Evolutionary conservation across 805 yeast genomes (phyloP).

Genomic region (Metschnikowia chrysomelidarum): DNA sequence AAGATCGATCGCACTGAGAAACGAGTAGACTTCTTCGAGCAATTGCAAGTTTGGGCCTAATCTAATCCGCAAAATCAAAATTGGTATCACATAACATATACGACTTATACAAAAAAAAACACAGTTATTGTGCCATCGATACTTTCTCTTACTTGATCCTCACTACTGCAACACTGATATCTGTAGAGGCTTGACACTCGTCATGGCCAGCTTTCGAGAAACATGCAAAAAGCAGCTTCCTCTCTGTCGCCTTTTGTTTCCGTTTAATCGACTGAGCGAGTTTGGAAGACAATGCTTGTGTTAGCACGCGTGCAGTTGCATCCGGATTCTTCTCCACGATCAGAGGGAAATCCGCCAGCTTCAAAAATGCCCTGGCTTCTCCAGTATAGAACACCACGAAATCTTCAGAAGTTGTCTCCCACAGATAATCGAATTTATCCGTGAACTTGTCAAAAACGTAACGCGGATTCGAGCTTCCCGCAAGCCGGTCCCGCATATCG

Average conservation of each 20-base stretch:
- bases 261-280: background rate
- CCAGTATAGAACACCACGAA: conserved; percentile 5
- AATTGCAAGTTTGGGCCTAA: conserved; percentile 24
- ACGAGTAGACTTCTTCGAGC: conserved; percentile 21
- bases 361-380: background rate
- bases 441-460: conserved; percentile 2
- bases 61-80: too few relatives aligned
- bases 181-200: conserved; percentile 3
- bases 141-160: conserved; percentile 1
- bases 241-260: background rate
- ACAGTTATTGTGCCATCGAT: too few relatives aligned
- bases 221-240: background rate
- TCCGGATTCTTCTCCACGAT: background rate
- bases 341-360: background rate
- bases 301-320: conserved; percentile 1
- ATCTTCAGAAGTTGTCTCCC: conserved; percentile 2
- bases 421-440: background rate
- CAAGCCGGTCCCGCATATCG: background rate
- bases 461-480: background rate
- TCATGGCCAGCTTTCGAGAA: background rate
- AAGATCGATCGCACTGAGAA: conserved; percentile 19
- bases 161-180: conserved; percentile 8
- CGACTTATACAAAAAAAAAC: too few relatives aligned
- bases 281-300: background rate
- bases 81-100: too few relatives aligned